Evolutionary conservation across 1,139 yeast species (phyloP), one percentile per base, ranked within the genome.

Genomic region (Debaryomyces subglobosus): DNA sequence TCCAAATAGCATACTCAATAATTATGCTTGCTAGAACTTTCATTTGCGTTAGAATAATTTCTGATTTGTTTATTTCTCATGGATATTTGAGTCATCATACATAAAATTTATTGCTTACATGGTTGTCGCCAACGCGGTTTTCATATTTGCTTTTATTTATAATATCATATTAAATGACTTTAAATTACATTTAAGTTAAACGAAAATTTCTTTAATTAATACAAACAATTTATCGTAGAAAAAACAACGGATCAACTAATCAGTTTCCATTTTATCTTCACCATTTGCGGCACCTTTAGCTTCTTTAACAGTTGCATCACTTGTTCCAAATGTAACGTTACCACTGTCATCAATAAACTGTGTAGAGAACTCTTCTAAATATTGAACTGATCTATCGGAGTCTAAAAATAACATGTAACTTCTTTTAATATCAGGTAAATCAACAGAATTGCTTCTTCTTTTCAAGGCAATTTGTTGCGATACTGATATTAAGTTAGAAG

Each of bases 381-480:
- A 89, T 59, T 86, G 84, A 44, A 91, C 97, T 29, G 96, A 86
- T 67, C 99, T 82, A 44, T 84, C 86, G 47, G 95, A 80, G 68
- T 94, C 99, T 66, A 92, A 77, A 67, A 95, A 94, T 61, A 94
- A 76, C 63, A 89, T 74, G 69, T 92, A 95, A 38, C 92, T 86
- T 63, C 96, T 84, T 75, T 92, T 89, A 51, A 94, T 82, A 65
- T 94, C 99, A 40, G 81, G 84, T 49, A 92, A 82, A 52, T 87
- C 96, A 45, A 94, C 92, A 32, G 65, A 61, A 45, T 71, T 71
- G 46, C 85, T 75, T 72, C 96, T 85, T 68, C 96, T 84, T 71
- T 91, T 92, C 53, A 81, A 72, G 3, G 97, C 85, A 53, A 92
- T 82, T 68, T 90, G 92, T 64, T 89, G 88, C 27, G 97, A 80